phyloP scores from a whole-genome alignment of 106 monocot genomes.

The Hemerocallis citrina region DNA sequence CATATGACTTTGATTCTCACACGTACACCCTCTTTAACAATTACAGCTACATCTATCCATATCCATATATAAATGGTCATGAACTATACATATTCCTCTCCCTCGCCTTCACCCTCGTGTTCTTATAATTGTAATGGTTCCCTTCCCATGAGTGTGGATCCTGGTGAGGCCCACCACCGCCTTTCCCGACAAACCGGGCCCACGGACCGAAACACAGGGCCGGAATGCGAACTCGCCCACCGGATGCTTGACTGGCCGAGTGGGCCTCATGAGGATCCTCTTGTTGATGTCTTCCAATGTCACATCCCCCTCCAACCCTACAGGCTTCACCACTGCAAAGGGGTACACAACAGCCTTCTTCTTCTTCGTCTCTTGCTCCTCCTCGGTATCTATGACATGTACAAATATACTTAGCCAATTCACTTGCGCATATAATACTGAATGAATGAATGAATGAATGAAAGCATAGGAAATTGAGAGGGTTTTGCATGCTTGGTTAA shows the following conservation, averaged over 20 bases:
- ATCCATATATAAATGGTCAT: too few relatives aligned
- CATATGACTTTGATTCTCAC: too few relatives aligned
- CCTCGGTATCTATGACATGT: too few relatives aligned
- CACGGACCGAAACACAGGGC: slow-evolving; percentile 28
- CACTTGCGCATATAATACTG: background rate
- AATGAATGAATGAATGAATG: background rate
- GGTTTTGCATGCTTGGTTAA: too few relatives aligned
- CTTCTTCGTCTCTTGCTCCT: slow-evolving; percentile 7
- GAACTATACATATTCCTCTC: too few relatives aligned
- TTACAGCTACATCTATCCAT: too few relatives aligned
- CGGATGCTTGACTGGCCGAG: slow-evolving; percentile 67
- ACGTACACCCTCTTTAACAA: too few relatives aligned
- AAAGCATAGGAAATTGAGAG: background rate
- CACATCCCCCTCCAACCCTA: slow-evolving; percentile 40
- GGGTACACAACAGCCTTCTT: slow-evolving; percentile 46
- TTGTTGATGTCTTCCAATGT: slow-evolving; percentile 75
- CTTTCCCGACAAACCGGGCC: slow-evolving; percentile 75
- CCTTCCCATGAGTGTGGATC: slow-evolving; percentile 73
- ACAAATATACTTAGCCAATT: background rate
- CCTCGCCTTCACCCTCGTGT: slow-evolving; percentile 51
- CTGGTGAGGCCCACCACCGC: slow-evolving; percentile 70
- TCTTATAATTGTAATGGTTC: slow-evolving; percentile 79
- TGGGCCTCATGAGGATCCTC: slow-evolving; percentile 54
- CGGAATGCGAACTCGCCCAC: slow-evolving; percentile 60
- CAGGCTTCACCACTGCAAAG: slow-evolving; percentile 72